phyloP scores from a whole-genome alignment of 1,284 basidiomycete species.

The Schizophyllum commune region DNA sequence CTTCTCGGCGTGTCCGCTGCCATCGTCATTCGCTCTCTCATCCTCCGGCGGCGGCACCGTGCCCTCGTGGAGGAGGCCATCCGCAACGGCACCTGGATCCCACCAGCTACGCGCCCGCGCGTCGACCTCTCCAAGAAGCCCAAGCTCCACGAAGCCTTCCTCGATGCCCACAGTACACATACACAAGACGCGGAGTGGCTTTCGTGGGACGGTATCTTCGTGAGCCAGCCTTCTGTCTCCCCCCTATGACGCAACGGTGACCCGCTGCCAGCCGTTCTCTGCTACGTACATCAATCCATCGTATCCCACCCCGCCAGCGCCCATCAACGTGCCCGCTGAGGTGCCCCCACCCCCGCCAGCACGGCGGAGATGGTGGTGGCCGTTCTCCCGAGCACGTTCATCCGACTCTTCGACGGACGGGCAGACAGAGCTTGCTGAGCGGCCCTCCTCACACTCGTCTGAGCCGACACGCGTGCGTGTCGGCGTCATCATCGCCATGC shows the following conservation, averaged over 20 bases:
- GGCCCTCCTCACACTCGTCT: conserved; percentile 1
- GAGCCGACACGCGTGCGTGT: conserved; percentile 26
- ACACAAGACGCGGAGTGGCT: conserved; percentile 11
- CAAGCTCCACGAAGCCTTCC: conserved; percentile 37
- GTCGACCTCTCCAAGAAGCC: conserved; percentile 43
- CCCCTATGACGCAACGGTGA: background rate
- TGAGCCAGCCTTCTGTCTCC: conserved; percentile 4
- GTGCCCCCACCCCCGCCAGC: background rate
- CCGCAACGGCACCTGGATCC: conserved; percentile 49
- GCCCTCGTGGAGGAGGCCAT: conserved; percentile 53
- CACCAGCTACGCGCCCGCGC: conserved; percentile 20
- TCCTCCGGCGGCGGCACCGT: conserved; percentile 49
- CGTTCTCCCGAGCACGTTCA: conserved; percentile 4
- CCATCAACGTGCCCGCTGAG: background rate
- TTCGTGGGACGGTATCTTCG: conserved; percentile 31
- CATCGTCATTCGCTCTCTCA: conserved; percentile 51
- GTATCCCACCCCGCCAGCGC: background rate
- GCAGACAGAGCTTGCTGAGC: background rate
- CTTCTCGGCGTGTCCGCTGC: conserved; percentile 57
- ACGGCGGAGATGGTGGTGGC: background rate
- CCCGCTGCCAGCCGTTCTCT: conserved; percentile 26
- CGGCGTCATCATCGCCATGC: conserved; percentile 51
- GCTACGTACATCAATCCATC: conserved; percentile 23
- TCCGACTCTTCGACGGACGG: background rate
- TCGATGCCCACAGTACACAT: conserved; percentile 16